Base-by-base conservation (phyloP, 352 stramenopile genomes). In the Phytophthora kernoviae region DNA sequence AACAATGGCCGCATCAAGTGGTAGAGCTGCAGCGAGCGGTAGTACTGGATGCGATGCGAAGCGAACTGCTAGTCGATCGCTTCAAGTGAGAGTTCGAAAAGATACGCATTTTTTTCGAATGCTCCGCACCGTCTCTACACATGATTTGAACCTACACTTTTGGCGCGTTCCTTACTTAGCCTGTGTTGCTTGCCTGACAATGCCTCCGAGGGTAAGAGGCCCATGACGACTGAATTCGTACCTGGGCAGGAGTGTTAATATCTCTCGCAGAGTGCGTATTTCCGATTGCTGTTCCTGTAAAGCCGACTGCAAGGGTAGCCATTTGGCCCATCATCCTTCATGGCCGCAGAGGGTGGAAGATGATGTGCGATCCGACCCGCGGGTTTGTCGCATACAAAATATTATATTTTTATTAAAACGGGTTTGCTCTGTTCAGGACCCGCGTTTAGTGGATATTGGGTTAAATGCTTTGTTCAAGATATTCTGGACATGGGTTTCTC, bases 81-180 rank as follows among this genome's bases (percentile, higher is more conserved):
- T 30, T 30, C 24, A 30, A 30, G 24, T 30, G 24, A 30, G 24
- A 30, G 24, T 30, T 30, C 24, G 24, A 30, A 30, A 30, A 30
- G 24, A 30, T 30, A 30, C 24, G 24, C 33, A 14, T 40, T 5
- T 5, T 40, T 7, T 40, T 40, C 33, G 33, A 40, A 40, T 9
- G 24, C 6, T 6, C 9, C 33, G 33, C 33, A 17, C 2, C 33
- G 2, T 40, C 15, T 40, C 33, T 40, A 40, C 33, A 9, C 33
- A 4, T 40, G 33, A 40, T 40, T 40, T 40, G 33, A 40, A 40
- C 33, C 10, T 40, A 40, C 33, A 40, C 33, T 40, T 40, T 30
- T 40, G 10, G 33, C 33, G 3, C 11, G 2, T 7, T 14, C 32
- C 32, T 37, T 37, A 17, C 15, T 40, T 40, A 17, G 2, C 33